Percentiles rank a stretch among this genome's conserved stretches.
Conservation (phyloP, 2,329 filamentous ascomycete species). For the Volutella citrinella region DNA sequence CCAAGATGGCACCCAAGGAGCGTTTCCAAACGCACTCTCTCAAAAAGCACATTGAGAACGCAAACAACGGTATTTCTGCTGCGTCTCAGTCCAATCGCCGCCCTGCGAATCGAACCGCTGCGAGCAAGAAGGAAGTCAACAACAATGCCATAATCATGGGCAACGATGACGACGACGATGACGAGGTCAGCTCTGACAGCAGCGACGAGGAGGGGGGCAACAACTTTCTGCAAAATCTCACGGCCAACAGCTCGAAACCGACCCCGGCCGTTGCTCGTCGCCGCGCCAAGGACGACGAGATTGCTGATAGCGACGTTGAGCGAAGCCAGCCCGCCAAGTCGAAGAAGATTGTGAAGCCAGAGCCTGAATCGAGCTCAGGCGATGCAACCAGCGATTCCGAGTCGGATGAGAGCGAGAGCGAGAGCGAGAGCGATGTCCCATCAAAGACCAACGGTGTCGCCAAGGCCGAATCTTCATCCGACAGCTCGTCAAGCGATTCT, state of each 20-base stretch:
- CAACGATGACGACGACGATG: slow-evolving; percentile 28
- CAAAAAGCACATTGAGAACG: slow-evolving; percentile 36
- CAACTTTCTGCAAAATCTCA: slow-evolving; percentile 33
- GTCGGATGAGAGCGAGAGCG: slow-evolving; percentile 28
- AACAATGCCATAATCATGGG: slow-evolving; percentile 28
- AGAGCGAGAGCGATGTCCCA: slow-evolving; percentile 20
- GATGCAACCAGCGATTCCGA: slow-evolving; percentile 22
- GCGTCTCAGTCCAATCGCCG: slow-evolving; percentile 32
- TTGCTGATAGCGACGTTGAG: slow-evolving; percentile 42
- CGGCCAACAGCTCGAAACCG: slow-evolving; percentile 13
- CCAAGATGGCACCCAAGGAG: slow-evolving; percentile 35
- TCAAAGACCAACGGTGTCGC: slow-evolving; percentile 16
- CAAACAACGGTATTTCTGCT: slow-evolving; percentile 33
- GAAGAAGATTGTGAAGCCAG: slow-evolving; percentile 15
- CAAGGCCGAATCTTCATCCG: slow-evolving; percentile 16
- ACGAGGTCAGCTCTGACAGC: slow-evolving; percentile 28
- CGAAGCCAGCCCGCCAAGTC: slow-evolving; percentile 26
- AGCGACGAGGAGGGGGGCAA: slow-evolving; percentile 27
- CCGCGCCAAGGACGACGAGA: slow-evolving; percentile 35
- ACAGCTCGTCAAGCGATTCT: slow-evolving; percentile 19
- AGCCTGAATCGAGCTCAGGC: slow-evolving; percentile 17
- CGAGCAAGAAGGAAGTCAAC: slow-evolving; percentile 31
- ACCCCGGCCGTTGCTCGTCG: slow-evolving; percentile 15
- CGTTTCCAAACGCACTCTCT: slow-evolving; percentile 36
- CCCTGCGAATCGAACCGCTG: slow-evolving; percentile 21